These are phyloP conservation scores for Berkeleyomyces basicola DNA, from an alignment of 2,329 filamentous ascomycete genomes.

Conservation along the genomic window DNA sequence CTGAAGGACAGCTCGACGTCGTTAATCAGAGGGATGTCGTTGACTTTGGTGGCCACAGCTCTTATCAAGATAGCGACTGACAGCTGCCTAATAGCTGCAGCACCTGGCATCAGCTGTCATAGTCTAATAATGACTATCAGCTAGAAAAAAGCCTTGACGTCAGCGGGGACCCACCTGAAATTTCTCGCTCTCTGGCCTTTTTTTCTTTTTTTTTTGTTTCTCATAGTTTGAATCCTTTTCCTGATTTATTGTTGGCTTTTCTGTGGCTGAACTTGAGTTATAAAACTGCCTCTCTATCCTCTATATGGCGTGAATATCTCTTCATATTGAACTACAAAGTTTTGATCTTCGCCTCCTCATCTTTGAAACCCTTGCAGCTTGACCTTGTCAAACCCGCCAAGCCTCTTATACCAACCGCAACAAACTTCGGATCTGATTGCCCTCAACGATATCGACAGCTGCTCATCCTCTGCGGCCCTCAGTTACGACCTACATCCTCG, in stretches of 20 bases:
- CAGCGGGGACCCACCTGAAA: not conserved
- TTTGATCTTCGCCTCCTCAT: not conserved
- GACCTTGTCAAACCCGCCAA: not conserved
- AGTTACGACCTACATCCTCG: not conserved
- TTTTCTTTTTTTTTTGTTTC: not conserved
- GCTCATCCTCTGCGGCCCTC: too few relatives aligned
- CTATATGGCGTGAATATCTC: not conserved
- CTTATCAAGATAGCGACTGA: not conserved
- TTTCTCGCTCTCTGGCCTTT: slow-evolving; percentile 2
- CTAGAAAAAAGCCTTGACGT: not conserved
- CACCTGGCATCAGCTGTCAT: not conserved
- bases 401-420: not conserved
- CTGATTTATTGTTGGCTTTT: not conserved
- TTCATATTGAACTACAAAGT: not conserved
- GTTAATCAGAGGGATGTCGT: too few relatives aligned
- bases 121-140: not conserved
- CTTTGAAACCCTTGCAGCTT: not conserved
- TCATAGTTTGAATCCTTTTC: not conserved
- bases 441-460: too few relatives aligned
- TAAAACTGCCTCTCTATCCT: not conserved
- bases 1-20: too few relatives aligned
- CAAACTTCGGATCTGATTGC: not conserved
- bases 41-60: not conserved
- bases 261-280: not conserved
- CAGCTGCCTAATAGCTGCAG: not conserved